Percentiles rank a stretch among this genome's conserved stretches.
Conservation (phyloP, 139 green algal genomes). For the Desmodesmus armatus region DNA sequence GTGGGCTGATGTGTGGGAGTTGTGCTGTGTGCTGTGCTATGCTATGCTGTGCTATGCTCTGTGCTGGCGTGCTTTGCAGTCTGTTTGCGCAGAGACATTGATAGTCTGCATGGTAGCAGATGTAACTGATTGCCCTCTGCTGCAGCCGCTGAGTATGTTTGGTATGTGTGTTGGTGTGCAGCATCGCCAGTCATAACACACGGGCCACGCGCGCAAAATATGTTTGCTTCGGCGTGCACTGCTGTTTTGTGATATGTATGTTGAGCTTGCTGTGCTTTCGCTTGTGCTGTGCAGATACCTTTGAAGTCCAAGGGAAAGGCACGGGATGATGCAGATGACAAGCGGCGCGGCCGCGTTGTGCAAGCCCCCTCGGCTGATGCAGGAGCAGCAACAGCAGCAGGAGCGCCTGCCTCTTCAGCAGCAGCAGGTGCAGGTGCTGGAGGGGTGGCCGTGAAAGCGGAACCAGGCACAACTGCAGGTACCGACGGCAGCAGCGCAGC, state of each 20-base stretch:
- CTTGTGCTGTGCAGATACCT: too few relatives aligned
- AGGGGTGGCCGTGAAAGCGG: not conserved
- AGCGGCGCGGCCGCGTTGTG: not conserved
- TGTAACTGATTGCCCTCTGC: too few relatives aligned
- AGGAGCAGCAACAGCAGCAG: not conserved
- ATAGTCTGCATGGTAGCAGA: not conserved
- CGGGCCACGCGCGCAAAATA: too few relatives aligned
- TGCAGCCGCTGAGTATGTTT: too few relatives aligned
- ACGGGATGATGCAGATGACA: slow-evolving; percentile 4
- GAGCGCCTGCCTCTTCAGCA: not conserved
- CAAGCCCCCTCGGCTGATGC: not conserved
- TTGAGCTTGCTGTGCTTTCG: too few relatives aligned
- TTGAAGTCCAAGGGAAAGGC: slow-evolving; percentile 11
- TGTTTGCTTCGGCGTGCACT: too few relatives aligned
- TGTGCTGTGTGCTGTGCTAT: too few relatives aligned
- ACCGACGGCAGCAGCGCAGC: not conserved
- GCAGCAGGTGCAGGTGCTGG: not conserved
- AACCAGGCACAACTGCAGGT: not conserved
- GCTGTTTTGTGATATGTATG: too few relatives aligned
- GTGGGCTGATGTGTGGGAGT: too few relatives aligned
- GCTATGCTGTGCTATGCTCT: not conserved
- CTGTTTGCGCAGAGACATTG: not conserved
- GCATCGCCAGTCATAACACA: too few relatives aligned
- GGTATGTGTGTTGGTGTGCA: too few relatives aligned
- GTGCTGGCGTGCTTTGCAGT: not conserved